Evolutionary conservation across 1,139 yeast genomes (phyloP).

Genomic region (Suhomyces bribrorum): DNA sequence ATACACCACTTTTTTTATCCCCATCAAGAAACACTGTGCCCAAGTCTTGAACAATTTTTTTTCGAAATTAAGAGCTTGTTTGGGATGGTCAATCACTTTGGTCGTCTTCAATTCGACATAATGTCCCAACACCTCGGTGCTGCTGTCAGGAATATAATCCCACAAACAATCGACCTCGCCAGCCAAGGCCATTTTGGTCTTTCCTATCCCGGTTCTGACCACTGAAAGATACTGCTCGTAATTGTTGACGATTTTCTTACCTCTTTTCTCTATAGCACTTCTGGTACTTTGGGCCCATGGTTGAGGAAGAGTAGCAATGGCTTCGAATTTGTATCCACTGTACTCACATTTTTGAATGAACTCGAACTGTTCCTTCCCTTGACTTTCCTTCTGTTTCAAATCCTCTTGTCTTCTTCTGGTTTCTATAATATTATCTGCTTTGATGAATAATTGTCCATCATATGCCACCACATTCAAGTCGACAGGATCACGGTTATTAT

Average conservation of each 20-base stretch:
- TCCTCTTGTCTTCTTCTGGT: conserved; percentile 30
- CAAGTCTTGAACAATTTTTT: conserved; percentile 74
- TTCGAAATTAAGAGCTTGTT: conserved; percentile 64
- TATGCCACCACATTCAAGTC: conserved; percentile 61
- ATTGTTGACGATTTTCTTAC: conserved; percentile 59
- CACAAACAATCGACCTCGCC: conserved; percentile 92
- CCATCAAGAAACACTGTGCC: conserved; percentile 92
- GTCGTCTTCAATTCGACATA: conserved; percentile 86
- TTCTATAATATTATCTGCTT: conserved; percentile 52
- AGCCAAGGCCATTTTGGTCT: conserved; percentile 65
- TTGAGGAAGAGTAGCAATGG: conserved; percentile 68
- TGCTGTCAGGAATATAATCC: conserved; percentile 67
- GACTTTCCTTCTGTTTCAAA: conserved; percentile 24
- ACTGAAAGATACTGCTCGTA: conserved; percentile 78
- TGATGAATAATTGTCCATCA: conserved; percentile 87
- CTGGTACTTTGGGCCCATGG: conserved; percentile 77
- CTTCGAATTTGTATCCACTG: conserved; percentile 85
- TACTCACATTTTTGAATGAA: conserved; percentile 49
- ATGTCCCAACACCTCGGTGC: conserved; percentile 56
- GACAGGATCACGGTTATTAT: conserved; percentile 55
- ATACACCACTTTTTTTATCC: conserved; percentile 73
- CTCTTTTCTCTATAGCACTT: conserved; percentile 63
- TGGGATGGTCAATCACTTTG: conserved; percentile 51
- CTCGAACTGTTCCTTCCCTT: conserved; percentile 35
- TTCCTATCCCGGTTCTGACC: conserved; percentile 82